These are phyloP conservation scores for Vaccinium vitisidaea DNA, from an alignment of 148 eudicot species.

Conservation along the genomic window DNA sequence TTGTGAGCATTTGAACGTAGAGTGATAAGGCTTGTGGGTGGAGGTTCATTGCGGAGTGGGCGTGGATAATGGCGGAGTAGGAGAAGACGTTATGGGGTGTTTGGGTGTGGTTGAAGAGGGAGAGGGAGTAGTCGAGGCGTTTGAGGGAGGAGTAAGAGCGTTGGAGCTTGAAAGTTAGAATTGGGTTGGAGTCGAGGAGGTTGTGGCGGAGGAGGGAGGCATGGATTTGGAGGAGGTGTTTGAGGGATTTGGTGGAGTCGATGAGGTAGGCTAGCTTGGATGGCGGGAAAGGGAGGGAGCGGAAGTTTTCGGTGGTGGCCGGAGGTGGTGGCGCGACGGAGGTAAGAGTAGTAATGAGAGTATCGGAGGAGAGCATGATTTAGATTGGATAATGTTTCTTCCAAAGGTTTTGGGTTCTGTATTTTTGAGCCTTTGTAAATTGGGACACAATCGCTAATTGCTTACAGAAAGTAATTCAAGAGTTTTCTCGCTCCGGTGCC, in stretches of 20 bases:
- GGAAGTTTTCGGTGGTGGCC: slow-evolving; percentile 15
- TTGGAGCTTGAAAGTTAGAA: slow-evolving; percentile 75
- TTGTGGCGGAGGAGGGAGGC: slow-evolving; percentile 62
- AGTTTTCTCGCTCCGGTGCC: no score
- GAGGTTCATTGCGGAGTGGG: slow-evolving; percentile 39
- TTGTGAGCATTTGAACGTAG: slow-evolving; percentile 55
- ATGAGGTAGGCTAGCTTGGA: slow-evolving; percentile 51
- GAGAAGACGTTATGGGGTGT: slow-evolving; percentile 53
- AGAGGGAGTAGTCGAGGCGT: slow-evolving; percentile 40
- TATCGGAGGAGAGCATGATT: neutral
- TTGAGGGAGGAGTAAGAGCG: slow-evolving; percentile 58
- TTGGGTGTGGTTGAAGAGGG: slow-evolving; percentile 42
- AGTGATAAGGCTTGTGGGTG: slow-evolving; percentile 40
- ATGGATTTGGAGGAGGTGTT: slow-evolving; percentile 56
- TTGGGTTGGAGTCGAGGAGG: slow-evolving; percentile 49
- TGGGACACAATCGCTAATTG: no score
- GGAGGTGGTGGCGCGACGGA: slow-evolving; percentile 16
- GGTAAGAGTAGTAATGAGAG: neutral
- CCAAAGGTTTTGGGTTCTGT: neutral
- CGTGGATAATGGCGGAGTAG: slow-evolving; percentile 65
- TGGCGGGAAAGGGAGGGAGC: slow-evolving; percentile 28
- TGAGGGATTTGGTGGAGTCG: slow-evolving; percentile 38
- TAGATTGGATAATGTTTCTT: neutral
- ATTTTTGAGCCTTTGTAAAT: no score
- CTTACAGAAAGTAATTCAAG: no score